Evolutionary conservation across 2,329 filamentous ascomycete genomes (phyloP).

Genomic region (Aspergillus sergii): DNA sequence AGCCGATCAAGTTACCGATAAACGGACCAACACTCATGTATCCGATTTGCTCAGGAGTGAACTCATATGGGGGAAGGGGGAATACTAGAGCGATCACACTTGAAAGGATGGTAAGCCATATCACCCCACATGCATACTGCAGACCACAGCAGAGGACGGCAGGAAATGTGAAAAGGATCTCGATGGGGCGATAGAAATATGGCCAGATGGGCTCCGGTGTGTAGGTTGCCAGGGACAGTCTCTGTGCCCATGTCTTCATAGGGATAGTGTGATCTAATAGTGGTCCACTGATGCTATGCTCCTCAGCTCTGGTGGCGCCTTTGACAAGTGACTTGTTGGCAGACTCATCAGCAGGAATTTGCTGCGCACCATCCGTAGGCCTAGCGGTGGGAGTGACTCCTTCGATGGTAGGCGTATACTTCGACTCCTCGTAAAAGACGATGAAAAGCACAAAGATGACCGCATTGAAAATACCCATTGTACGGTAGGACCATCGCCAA

Average conservation of each 20-base stretch:
- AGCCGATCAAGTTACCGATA: conserved; percentile 44
- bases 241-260: conserved; percentile 28
- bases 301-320: neutral
- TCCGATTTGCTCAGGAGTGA: conserved; percentile 35
- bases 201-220: conserved; percentile 32
- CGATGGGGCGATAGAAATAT: conserved; percentile 35
- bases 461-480: conserved; percentile 36
- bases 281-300: conserved; percentile 17
- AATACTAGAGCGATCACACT: conserved; percentile 40
- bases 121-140: conserved; percentile 43
- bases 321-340: conserved; percentile 14
- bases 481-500: conserved; percentile 41
- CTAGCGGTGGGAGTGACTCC: neutral
- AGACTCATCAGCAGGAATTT: neutral
- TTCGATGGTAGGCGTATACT: conserved; percentile 28
- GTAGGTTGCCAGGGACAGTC: conserved; percentile 28
- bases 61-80: conserved; percentile 36
- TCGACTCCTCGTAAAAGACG: conserved; percentile 43
- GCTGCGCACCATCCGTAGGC: neutral
- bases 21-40: conserved; percentile 39
- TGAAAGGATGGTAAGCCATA: conserved; percentile 37
- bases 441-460: conserved; percentile 33
- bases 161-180: conserved; percentile 38
- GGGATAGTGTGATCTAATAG: conserved; percentile 32
- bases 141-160: conserved; percentile 44